phyloP scores from a whole-genome alignment of 2,329 filamentous ascomycete genomes.

The Penicillium sp. region DNA sequence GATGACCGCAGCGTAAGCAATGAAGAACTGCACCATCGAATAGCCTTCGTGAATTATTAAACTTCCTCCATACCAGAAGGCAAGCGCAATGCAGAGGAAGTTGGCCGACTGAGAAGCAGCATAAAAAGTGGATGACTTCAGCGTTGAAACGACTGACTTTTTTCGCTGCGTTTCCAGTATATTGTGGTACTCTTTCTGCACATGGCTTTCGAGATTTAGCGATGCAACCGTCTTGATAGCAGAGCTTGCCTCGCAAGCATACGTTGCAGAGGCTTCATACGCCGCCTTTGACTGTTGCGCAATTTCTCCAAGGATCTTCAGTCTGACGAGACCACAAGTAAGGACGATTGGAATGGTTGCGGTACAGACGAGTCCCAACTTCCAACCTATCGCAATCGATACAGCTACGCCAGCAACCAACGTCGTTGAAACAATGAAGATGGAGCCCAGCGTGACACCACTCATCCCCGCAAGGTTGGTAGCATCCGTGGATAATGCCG shows the following conservation, averaged over 20 bases:
- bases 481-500: not conserved
- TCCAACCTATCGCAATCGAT: not conserved
- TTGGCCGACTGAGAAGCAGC: constrained; percentile 47
- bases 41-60: constrained; percentile 58
- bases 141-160: not conserved
- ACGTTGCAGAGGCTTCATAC: not conserved
- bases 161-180: not conserved
- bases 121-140: constrained; percentile 37
- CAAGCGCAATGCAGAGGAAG: not conserved
- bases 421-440: not conserved
- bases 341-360: not conserved
- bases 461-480: not conserved
- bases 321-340: not conserved
- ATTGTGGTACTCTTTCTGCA: not conserved
- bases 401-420: not conserved
- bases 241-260: not conserved
- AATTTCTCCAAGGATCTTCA: not conserved
- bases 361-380: not conserved
- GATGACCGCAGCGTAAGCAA: constrained; percentile 50
- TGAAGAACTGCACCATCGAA: constrained; percentile 43
- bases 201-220: not conserved
- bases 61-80: constrained; percentile 57
- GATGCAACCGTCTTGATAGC: not conserved
- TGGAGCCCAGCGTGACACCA: not conserved
- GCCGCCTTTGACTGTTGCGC: not conserved